phyloP scores from a whole-genome alignment of 2,329 filamentous ascomycete genomes.

The Neofusicoccum cordaticola region DNA sequence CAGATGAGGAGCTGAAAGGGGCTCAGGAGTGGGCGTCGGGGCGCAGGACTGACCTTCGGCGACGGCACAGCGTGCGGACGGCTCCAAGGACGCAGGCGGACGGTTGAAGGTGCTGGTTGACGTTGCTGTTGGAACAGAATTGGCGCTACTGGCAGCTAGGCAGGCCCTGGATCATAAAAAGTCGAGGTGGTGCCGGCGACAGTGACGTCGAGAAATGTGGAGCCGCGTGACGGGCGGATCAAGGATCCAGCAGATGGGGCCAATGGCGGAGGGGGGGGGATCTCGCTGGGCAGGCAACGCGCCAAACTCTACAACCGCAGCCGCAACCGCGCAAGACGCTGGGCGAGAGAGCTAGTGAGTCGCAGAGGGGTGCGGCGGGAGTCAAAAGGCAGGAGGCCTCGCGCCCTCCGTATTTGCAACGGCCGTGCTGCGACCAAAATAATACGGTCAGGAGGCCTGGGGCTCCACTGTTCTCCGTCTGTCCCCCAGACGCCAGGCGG shows the following conservation, averaged over 20 bases:
- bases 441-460: conserved; percentile 12
- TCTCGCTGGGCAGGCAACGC: conserved; percentile 2
- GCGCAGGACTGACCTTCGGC: neutral
- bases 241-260: conserved; percentile 4
- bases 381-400: conserved; percentile 4
- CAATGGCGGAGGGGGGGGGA: conserved; percentile 13
- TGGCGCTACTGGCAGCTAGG: neutral
- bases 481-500: neutral
- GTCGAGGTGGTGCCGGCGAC: conserved; percentile 9
- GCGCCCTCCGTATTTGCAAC: neutral
- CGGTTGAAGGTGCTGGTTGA: neutral
- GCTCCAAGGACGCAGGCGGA: neutral
- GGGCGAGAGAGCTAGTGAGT: neutral
- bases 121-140: neutral
- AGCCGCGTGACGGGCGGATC: conserved; percentile 9
- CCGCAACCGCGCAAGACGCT: neutral
- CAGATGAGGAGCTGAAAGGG: neutral
- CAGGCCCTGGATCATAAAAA: neutral
- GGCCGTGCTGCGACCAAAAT: conserved; percentile 15
- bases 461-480: conserved; percentile 8
- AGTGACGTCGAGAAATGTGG: conserved; percentile 18
- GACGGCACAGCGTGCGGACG: neutral
- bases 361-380: neutral
- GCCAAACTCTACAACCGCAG: conserved; percentile 8
- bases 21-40: conserved; percentile 9